Percentiles rank a stretch among this genome's conserved stretches.
Conservation (phyloP, 2,329 filamentous ascomycete genomes). For the Neocucurbitaria cava region DNA sequence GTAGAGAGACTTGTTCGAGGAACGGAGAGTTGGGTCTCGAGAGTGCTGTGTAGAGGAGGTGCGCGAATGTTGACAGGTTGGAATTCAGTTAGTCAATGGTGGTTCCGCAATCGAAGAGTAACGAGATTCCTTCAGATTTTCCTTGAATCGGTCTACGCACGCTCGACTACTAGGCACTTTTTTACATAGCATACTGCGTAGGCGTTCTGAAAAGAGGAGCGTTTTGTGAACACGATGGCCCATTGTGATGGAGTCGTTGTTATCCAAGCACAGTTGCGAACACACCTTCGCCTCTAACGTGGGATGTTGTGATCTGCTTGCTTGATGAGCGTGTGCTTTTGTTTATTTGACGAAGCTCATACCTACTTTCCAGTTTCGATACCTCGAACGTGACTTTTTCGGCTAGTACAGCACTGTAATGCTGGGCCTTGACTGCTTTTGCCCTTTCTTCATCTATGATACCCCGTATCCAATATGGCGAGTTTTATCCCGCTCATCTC, state of each 20-base stretch:
- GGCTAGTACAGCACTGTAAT: neutral
- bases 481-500: neutral
- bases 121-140: no score
- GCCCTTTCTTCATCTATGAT: neutral
- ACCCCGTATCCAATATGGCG: neutral
- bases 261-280: neutral
- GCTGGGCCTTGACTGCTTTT: neutral
- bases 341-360: neutral
- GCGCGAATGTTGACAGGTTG: no score
- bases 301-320: neutral
- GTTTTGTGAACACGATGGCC: neutral
- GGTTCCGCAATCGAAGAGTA: no score
- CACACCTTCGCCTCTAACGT: neutral
- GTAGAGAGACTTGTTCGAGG: no score
- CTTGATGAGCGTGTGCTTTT: neutral
- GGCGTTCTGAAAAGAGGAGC: neutral
- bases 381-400: neutral
- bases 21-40: no score
- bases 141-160: no score
- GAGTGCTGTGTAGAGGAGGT: no score
- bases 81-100: no score
- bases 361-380: neutral
- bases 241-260: no score
- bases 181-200: no score
- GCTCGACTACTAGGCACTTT: neutral